Base-by-base conservation (phyloP, 2,329 filamentous ascomycete species). In the Trematosphaeria pertusa region DNA sequence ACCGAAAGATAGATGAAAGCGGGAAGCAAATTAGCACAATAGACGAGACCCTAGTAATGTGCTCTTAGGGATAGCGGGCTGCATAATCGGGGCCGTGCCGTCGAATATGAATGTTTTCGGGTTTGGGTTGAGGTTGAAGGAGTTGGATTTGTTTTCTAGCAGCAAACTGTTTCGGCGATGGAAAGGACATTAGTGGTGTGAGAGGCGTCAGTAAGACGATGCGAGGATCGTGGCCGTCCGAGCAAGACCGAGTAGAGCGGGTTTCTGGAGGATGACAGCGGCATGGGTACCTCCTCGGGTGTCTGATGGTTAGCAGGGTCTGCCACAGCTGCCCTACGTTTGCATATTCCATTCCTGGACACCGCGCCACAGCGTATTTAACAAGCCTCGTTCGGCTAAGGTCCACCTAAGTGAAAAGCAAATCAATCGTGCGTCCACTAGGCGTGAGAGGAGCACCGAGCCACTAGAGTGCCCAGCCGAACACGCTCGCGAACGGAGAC, bases 211-310 rank as follows among this genome's bases (percentile, higher is more conserved):
- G 15, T 36, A 28, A 40, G 41, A 50, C 24, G 40, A 47, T 30
- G 37, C n/a, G n/a, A 47, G 43, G 26, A 55, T 30, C 26, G 34
- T 39, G 34, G 35, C 33, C 32, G 42, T 38, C 55, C 62, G 59
- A 67, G 53, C 53, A 67, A 51, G 48, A 48, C 60, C 57, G 59
- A 50, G 26, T 37, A 30, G 44, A 37, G 32, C 35, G 41, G 48
- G 37, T 5, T 51, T 21, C 14, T 33, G 37, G 37, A 33, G 28
- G 37, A 50, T 43, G 38, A 48, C 47, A 46, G 46, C 44, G 45
- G 41, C 48, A 42, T 50, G 36, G 33, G 38, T 42, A 30, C 32
- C 36, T 44, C 47, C 34, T 28, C 34, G 54, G 43, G 39, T 46
- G 39, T 34, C 22, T 46, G 31, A 28, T n/a, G 15, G 37, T 40